A percentile compares a stretch with the other conserved stretches of the same genome.
Evolutionary conservation across 305 asterid genomes (phyloP).

Genomic region (Fraxinus dipetala): DNA sequence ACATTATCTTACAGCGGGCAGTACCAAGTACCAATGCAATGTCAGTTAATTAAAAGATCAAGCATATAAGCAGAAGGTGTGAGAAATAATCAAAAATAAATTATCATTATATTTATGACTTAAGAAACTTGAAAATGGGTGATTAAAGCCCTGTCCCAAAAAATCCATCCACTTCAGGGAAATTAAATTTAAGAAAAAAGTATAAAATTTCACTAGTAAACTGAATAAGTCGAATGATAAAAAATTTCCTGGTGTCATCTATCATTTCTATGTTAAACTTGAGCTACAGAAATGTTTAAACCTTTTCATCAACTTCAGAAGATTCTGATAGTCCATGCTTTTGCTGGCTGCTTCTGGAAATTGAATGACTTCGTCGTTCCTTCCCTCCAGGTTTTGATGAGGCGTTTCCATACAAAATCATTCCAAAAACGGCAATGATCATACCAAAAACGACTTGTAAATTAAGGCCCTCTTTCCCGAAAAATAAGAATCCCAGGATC

Average conservation of each 20-base stretch:
- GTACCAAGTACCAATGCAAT: neutral
- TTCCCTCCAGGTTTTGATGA: constrained; percentile 88
- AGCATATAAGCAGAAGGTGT: neutral
- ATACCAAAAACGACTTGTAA: constrained; percentile 70
- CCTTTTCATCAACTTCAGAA: constrained; percentile 53
- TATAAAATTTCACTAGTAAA: constrained; percentile 31
- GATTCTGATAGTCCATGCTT: constrained; percentile 52
- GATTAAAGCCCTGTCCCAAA: constrained; percentile 21
- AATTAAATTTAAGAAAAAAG: constrained; percentile 23
- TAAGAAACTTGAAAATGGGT: constrained; percentile 25
- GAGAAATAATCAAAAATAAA: constrained; percentile 4
- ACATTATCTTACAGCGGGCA: neutral
- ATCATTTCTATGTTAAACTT: constrained; percentile 30
- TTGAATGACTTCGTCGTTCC: constrained; percentile 58
- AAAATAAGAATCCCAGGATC: constrained; percentile 68
- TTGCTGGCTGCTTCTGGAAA: constrained; percentile 45
- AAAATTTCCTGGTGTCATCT: constrained; percentile 31
- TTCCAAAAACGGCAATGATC: constrained; percentile 72
- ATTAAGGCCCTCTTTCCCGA: constrained; percentile 75
- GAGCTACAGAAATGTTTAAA: constrained; percentile 33
- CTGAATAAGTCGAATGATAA: constrained; percentile 27
- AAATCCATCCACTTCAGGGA: constrained; percentile 28
- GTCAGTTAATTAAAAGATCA: neutral
- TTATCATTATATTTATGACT: constrained; percentile 39
- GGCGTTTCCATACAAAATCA: constrained; percentile 86